Evolutionary conservation across 2,329 filamentous ascomycete species (phyloP).

Genomic region (Penicillium sp.): DNA sequence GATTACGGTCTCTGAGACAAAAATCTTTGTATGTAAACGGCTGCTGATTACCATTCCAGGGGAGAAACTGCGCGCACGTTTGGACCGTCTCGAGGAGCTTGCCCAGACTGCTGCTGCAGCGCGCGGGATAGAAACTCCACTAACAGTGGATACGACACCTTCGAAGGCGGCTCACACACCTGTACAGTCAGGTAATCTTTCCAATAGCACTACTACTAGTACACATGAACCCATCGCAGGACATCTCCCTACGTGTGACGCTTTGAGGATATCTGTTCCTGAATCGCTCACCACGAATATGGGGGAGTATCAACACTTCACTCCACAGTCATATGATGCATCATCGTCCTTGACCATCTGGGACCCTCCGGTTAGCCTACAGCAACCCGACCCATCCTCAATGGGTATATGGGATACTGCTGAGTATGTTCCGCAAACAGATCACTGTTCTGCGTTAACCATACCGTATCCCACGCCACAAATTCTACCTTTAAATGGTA

Average conservation of each 20-base stretch:
- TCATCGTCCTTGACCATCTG: slow-evolving; percentile 8
- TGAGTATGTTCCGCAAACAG: slow-evolving; percentile 1
- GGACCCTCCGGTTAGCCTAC: slow-evolving; percentile 2
- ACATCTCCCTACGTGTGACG: slow-evolving; percentile 3
- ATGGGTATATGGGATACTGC: slow-evolving; percentile 15
- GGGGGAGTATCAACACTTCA: slow-evolving; percentile 4
- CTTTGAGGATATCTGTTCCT: slow-evolving; percentile 2
- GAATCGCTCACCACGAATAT: slow-evolving; percentile 2
- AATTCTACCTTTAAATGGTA: background rate
- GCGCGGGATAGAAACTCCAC: background rate
- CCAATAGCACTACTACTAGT: background rate
- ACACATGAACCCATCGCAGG: background rate
- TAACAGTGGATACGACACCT: background rate
- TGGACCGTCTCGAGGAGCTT: slow-evolving; percentile 22
- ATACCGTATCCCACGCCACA: background rate
- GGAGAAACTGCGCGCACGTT: slow-evolving; percentile 24
- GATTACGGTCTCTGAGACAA: background rate
- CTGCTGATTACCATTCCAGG: slow-evolving; percentile 16
- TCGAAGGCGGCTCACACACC: background rate
- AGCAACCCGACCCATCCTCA: background rate
- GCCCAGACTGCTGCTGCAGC: slow-evolving; percentile 15
- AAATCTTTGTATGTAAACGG: background rate
- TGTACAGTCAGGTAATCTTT: background rate
- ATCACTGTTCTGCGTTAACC: background rate
- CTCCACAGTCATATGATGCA: background rate